Evolutionary conservation across 495 filamentous ascomycete species (phyloP), one percentile per base, ranked within the genome.

Genomic region (Articulospora tetracladia): DNA sequence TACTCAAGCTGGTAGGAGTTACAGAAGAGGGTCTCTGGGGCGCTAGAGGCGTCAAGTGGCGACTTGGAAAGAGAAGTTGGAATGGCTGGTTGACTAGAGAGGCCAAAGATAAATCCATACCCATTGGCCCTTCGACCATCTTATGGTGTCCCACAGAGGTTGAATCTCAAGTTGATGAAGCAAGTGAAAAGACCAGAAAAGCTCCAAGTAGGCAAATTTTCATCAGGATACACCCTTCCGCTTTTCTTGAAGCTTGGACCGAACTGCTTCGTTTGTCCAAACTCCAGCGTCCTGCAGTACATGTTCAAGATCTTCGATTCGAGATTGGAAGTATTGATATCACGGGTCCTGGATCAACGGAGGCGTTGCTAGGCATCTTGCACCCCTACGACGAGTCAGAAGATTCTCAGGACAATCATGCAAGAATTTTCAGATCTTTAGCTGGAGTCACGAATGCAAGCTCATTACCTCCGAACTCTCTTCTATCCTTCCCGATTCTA

Each of bases 291-390:
- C 90, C 91, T 3, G 77, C 76, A 11, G 83, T 93, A 22, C 85
- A 83, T 57, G 69, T 96, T n/a, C 91, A 97, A 68, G 94, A 98
- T 68, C 70, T 98, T 15, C 84, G 94, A 1, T 98, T 91, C 67
- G 93, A 98, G 65, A 88, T 98, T 70, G 94, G 94, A 47, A 97
- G 92, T 68, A 93, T 98, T 53, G 89, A 96, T 62, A 76, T 97
- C 55, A 87, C 83, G 0, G 94, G 94, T 0, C 92, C 94, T 1
- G 89, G 81, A 1, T 89, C 91, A 7, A 92, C 89, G 2, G 92
- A 97, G 70, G 80, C 91, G 2, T 74, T 98, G 1, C 75, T 92
- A 23, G 82, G 86, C 7, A 76, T 88, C 19, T 79, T 98, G 53
- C 79, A 82, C 51, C 87, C 92, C 22, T 83, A 61, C 58, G 48